Evolutionary conservation across 2,329 filamentous ascomycete genomes (phyloP).

Genomic region (Aaosphaeria arxii): DNA sequence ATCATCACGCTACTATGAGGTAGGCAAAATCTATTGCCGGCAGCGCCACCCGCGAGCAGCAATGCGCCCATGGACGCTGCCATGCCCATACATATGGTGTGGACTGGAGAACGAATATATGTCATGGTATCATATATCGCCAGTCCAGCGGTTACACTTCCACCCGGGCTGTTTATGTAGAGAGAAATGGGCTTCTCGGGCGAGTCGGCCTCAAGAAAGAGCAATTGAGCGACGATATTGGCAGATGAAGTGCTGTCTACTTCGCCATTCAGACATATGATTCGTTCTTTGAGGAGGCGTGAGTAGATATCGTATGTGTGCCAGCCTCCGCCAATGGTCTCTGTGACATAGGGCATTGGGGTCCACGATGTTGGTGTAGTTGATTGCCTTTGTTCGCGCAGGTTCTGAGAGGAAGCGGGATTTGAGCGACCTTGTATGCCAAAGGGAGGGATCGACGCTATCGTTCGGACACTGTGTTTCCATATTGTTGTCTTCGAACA

Average conservation of each 20-base stretch:
- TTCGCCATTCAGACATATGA: constrained; percentile 87
- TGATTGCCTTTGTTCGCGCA: constrained; percentile 8
- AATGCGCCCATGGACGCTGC: constrained; percentile 94
- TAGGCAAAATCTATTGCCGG: constrained; percentile 81
- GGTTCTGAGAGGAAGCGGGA: no score
- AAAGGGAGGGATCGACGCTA: no score
- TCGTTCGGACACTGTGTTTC: no score
- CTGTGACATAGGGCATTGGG: constrained; percentile 51
- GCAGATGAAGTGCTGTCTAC: constrained; percentile 89
- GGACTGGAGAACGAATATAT: constrained; percentile 90
- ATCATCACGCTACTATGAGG: constrained; percentile 97
- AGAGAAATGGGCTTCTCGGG: constrained; percentile 93
- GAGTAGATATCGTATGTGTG: constrained; percentile 51
- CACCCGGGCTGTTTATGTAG: constrained; percentile 96
- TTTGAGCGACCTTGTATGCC: no score
- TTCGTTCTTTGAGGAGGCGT: constrained; percentile 67
- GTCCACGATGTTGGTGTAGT: constrained; percentile 37
- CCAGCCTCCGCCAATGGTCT: constrained; percentile 50
- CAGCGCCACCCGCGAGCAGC: constrained; percentile 78
- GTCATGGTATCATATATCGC: constrained; percentile 99
- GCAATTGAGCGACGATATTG: constrained; percentile 90
- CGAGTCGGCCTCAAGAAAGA: constrained; percentile 96
- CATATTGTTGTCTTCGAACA: no score
- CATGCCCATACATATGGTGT: constrained; percentile 91
- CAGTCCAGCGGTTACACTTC: constrained; percentile 77